These are phyloP conservation scores for Datisca glomerata DNA, from an alignment of 306 rosid genomes.

Conservation along the genomic window DNA sequence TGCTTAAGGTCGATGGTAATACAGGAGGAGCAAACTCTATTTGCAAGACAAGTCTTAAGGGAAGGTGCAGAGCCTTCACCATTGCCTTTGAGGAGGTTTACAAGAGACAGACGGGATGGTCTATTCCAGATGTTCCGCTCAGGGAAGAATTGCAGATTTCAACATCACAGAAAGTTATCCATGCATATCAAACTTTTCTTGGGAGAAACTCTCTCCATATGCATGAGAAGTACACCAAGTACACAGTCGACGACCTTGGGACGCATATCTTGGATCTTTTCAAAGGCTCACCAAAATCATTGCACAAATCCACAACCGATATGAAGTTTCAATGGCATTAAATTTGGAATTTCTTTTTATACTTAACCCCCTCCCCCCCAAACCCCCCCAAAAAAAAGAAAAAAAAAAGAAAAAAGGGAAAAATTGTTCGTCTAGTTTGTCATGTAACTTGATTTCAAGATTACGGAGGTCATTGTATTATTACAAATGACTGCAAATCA, in stretches of 20 bases:
- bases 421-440: too few relatives aligned
- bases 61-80: slow-evolving; percentile 30
- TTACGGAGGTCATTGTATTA: background rate
- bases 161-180: slow-evolving; percentile 39
- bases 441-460: background rate
- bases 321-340: too few relatives aligned
- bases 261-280: slow-evolving; percentile 43
- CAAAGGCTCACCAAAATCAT: slow-evolving; percentile 30
- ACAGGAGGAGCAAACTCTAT: background rate
- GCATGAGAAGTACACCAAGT: slow-evolving; percentile 42
- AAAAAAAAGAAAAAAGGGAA: too few relatives aligned
- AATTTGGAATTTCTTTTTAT: too few relatives aligned
- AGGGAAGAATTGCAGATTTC: slow-evolving; percentile 47
- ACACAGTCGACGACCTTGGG: slow-evolving; percentile 33
- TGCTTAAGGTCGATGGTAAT: slow-evolving; percentile 12
- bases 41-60: slow-evolving; percentile 14
- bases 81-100: slow-evolving; percentile 46
- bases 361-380: too few relatives aligned
- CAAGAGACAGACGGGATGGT: slow-evolving; percentile 63
- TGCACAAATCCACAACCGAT: slow-evolving; percentile 21
- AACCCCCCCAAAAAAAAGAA: too few relatives aligned
- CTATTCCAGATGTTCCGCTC: slow-evolving; percentile 26
- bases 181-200: slow-evolving; percentile 32
- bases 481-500: background rate
- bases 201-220: slow-evolving; percentile 20